These are phyloP conservation scores for Begonia peltatifolia DNA, from an alignment of 306 rosid genomes.

Conservation along the genomic window DNA sequence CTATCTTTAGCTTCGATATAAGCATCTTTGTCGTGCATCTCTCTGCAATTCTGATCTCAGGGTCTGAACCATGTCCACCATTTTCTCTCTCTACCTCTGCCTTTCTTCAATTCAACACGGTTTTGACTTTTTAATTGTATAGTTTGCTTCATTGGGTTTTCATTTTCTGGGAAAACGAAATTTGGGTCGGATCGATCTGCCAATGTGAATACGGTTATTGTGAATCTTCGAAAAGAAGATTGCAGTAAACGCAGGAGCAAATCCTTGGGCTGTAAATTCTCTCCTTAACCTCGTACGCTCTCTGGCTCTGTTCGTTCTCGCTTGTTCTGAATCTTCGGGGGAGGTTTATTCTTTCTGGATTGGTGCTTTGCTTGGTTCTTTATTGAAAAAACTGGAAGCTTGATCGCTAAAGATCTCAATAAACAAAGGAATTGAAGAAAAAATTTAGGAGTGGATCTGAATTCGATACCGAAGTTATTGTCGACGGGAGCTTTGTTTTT, in stretches of 20 bases:
- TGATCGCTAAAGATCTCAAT: not conserved
- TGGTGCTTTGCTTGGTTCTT: not conserved
- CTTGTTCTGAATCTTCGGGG: constrained; percentile 2
- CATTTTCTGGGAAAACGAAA: constrained; percentile 3
- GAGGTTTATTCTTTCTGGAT: not conserved
- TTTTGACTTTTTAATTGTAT: constrained; percentile 13
- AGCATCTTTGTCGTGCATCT: not conserved
- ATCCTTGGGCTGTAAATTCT: not conserved
- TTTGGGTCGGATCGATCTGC: constrained; percentile 10
- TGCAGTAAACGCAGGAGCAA: constrained; percentile 1
- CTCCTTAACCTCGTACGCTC: constrained; percentile 7
- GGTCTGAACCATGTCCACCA: constrained; percentile 40
- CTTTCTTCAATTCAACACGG: constrained; percentile 25
- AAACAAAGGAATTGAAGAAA: not conserved
- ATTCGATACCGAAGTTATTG: constrained; percentile 11
- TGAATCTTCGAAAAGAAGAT: constrained; percentile 8
- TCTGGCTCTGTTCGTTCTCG: not conserved
- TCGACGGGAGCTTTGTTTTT: constrained; percentile 14
- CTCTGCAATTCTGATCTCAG: constrained; percentile 15
- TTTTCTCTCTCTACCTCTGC: constrained; percentile 6
- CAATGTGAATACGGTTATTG: constrained; percentile 1
- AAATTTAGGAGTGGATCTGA: constrained; percentile 19
- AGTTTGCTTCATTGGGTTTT: constrained; percentile 3
- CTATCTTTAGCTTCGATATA: constrained; percentile 23
- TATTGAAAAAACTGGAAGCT: too few relatives aligned